Evolutionary conservation across 805 yeast species (phyloP), one percentile per base, ranked within the genome.

Genomic region (Metschnikowia chrysomelidarum): DNA sequence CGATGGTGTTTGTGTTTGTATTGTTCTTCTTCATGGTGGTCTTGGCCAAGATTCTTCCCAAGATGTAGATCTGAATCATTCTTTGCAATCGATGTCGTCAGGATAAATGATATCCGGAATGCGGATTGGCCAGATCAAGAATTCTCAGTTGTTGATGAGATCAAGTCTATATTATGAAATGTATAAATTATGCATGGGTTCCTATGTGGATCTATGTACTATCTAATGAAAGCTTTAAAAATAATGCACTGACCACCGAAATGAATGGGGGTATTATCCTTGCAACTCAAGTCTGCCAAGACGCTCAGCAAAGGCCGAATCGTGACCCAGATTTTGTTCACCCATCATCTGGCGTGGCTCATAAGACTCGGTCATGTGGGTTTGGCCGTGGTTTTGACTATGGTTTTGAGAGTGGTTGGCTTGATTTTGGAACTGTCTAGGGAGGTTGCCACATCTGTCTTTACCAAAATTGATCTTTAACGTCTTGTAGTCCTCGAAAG

Each of bases 381-480:
- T 27, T 15, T 35, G 37, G 15, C n/a, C n/a, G n/a, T n/a, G n/a
- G n/a, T n/a, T n/a, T n/a, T n/a, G n/a, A n/a, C n/a, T n/a, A n/a
- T n/a, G 22, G 22, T 10, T 19, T 7, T 19, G 22, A 10, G 9
- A 7, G 22, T 10, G 11, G 20, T 26, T 30, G 2, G 39, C 18
- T 33, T 56, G 62, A 46, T 57, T 62, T 46, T 67, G 72, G 41
- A 78, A 78, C 57, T 82, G 91, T 53, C 95, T 74, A 32, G 97
- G 96, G 41, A 87, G 79, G 55, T 89, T 87, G 19, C 97, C 98
- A 61, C 98, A 91, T 54, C 98, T 75, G 42, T 56, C 60, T 40
- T 56, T 56, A 19, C 60, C 60, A 34, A 55, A 56, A 27, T 47
- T 83, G 49, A 91, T 83, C 59, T 87, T 87, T 51, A 88, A 71